Evolutionary conservation across 495 filamentous ascomycete species (phyloP), one percentile per base, ranked within the genome.

Genomic region (Endocarpon pusillum): DNA sequence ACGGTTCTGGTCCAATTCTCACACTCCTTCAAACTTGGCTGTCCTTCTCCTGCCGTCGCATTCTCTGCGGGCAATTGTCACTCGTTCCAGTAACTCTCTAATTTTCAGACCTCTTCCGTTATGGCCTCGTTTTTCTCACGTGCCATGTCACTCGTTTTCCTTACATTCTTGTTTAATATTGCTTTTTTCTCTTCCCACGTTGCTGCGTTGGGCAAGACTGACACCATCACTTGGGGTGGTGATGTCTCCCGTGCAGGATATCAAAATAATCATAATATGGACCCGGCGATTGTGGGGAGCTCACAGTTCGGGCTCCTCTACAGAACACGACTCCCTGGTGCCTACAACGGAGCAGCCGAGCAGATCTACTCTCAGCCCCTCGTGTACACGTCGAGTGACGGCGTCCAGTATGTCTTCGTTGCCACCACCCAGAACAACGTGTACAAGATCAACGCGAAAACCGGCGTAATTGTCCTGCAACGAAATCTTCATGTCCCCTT

Each of bases 191-290:
- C n/a, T n/a, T n/a, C n/a, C n/a, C n/a, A n/a, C n/a, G n/a, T 40
- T 11, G 4, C 12, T 20, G 21, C 38, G 20, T 20, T 40, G 18
- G 54, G 48, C 17, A 30, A 46, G 17, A 57, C 56, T 14, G 53
- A 60, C 35, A 44, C 37, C 18, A 48, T 51, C 19, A 44, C 47
- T n/a, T n/a, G 28, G 19, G 57, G 58, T 51, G 55, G 53, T 15
- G 59, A 62, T 40, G 43, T 49, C 21, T 43, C 48, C 3, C 59
- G 60, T 40, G 55, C 54, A 9, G 56, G 58, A 10, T 63, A 63
- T 39, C 47, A 59, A 8, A 39, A 44, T 21, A 59, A 60, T 40
- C 57, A 62, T 36, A 64, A 64, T 34, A 59, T 63, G 44, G 48
- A 63, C 35, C 59, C 58, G 8, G 44, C 50, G 4, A 46, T 54